Conservation (phyloP, 331 rosid species). For the Rosa hybrid region DNA sequence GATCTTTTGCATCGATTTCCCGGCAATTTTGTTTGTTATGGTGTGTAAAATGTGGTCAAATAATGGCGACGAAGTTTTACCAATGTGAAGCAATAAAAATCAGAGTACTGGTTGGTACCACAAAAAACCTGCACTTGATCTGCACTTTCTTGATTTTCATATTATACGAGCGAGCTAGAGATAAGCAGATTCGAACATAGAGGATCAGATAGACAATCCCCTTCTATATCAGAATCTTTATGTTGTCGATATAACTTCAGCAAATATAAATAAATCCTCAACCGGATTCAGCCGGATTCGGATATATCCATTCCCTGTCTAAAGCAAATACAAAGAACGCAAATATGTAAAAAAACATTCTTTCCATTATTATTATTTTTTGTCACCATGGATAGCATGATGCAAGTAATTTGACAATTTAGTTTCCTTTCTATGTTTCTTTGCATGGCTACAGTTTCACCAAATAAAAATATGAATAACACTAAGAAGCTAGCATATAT, state of each 20-base stretch:
- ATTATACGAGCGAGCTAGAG: not conserved
- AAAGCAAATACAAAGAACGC: not conserved
- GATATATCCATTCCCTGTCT: not conserved
- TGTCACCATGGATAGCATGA: not conserved
- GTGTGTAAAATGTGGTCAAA: conserved; percentile 4
- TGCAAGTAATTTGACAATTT: not conserved
- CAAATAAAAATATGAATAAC: not conserved
- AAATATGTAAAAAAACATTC: not conserved
- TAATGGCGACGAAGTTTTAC: not conserved
- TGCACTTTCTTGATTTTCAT: not conserved
- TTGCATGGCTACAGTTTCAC: conserved; percentile 9
- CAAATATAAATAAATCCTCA: not conserved
- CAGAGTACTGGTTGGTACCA: not conserved
- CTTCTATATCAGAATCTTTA: not conserved
- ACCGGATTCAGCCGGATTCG: not conserved
- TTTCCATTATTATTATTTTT: not conserved
- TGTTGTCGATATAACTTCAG: not conserved
- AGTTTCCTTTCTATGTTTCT: not conserved
- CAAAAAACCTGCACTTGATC: too few species aligned
- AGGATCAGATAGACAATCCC: not conserved
- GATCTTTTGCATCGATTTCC: not conserved
- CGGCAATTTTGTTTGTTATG: not conserved
- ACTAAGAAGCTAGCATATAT: not conserved
- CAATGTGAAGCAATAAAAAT: not conserved
- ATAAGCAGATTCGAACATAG: not conserved